Base-by-base conservation (phyloP, 768 basidiomycete genomes). In the Artomyces pyxidatus region DNA sequence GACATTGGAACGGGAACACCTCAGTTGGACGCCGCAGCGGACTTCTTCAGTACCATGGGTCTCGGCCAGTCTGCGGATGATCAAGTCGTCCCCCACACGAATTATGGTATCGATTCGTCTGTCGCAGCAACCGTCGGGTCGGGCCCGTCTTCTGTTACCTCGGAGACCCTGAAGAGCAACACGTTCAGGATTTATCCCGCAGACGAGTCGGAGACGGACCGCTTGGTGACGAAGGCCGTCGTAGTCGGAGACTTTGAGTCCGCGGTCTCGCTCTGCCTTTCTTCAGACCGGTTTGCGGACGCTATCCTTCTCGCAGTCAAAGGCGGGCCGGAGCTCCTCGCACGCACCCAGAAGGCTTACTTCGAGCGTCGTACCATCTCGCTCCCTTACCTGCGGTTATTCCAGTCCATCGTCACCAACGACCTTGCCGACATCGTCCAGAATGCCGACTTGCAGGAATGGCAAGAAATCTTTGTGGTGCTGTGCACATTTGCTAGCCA, bases 51-150 rank as follows among this genome's bases (percentile, higher is more conserved):
- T 53, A 83, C 80, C 25, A 83, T 89, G 59, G 79, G 77, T 32
- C 68, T 76, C 10, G 70, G 71, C 1, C 73, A 76, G 43, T 70
- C 71, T 12, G 67, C 67, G 14, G 68, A 67, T 41, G 58, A 59
- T 22, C 63, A 67, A 29, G 73, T 89, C 46, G 76, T 93, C 5
- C 92, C 91, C 0, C 91, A 91, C 55, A 81, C 76, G 42, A 87
- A 83, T 57, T 86, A 89, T 50, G 78, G 77, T 4, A 65, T 85
- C 27, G 92, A 92, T 60, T 94, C 93, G 0, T 92, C 89, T 2
- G 92, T 94, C 12, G 95, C 94, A 17, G 95, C 95, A 0, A 99
- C 95, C 0, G 76, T 89, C 23, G 95, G 95, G n/a, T 93, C 90
- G 2, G 75, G 90, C 2, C 82, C 92, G 2, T 89, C 90, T 0